Evolutionary conservation across 192 early-diverging fungal species (phyloP).

Genomic region (Backusella liffmaniae): DNA sequence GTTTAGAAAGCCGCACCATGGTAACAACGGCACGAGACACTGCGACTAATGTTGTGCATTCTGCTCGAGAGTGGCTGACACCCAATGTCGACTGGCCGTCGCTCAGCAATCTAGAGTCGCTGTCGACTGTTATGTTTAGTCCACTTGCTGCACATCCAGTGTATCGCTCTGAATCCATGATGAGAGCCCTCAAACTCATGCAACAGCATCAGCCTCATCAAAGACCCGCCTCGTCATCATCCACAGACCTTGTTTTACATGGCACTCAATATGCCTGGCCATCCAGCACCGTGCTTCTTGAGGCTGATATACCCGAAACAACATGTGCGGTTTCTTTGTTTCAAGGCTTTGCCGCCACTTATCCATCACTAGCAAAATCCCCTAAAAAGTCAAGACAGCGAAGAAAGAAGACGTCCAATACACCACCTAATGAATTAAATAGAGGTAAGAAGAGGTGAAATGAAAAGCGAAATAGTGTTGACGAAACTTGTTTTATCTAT

Average conservation of each 20-base stretch:
- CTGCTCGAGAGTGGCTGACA: conserved; percentile 35
- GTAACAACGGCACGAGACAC: conserved; percentile 18
- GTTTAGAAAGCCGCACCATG: not conserved
- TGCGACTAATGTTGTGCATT: conserved; percentile 15
- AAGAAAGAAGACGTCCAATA: conserved; percentile 15
- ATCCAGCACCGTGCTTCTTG: conserved; percentile 37
- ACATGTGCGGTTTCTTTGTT: conserved; percentile 51
- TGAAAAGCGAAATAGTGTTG: no score
- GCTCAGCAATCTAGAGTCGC: conserved; percentile 32
- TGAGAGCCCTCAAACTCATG: conserved; percentile 50
- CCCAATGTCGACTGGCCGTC: not conserved
- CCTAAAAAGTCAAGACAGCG: conserved; percentile 11
- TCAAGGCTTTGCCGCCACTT: conserved; percentile 54
- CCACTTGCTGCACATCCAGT: conserved; percentile 51
- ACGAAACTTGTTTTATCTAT: not conserved
- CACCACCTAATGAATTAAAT: not conserved
- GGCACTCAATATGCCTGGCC: conserved; percentile 23
- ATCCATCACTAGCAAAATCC: conserved; percentile 36
- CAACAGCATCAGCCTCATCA: conserved; percentile 34
- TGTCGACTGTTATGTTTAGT: conserved; percentile 49
- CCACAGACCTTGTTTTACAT: conserved; percentile 15
- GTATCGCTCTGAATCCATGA: conserved; percentile 51
- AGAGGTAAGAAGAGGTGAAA: not conserved
- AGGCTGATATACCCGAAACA: conserved; percentile 54
- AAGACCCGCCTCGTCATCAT: not conserved